phyloP scores from a whole-genome alignment of 2,329 filamentous ascomycete genomes.

The Lanzia echinophila region DNA sequence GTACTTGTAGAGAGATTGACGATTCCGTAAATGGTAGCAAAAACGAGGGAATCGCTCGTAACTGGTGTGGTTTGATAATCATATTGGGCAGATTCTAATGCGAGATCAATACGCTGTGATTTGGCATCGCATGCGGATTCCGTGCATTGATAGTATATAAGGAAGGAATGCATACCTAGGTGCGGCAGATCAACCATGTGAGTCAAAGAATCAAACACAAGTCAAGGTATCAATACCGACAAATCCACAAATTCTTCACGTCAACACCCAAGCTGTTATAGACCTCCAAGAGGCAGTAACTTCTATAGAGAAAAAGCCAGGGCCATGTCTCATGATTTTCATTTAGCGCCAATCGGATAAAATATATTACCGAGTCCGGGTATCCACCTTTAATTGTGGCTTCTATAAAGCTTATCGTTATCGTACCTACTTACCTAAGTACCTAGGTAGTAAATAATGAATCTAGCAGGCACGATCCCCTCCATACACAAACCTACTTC shows the following conservation, averaged over 20 bases:
- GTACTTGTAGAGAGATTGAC: conserved; percentile 24
- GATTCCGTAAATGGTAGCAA: conserved; percentile 28
- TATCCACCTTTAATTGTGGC: too few species aligned
- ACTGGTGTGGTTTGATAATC: conserved; percentile 22
- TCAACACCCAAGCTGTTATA: neutral
- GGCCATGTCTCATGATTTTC: too few species aligned
- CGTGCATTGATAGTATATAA: neutral
- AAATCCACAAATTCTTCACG: neutral
- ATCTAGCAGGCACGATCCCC: too few species aligned
- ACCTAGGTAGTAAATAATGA: neutral
- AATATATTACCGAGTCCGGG: too few species aligned
- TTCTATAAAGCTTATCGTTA: conserved; percentile 1
- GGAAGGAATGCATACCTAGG: neutral
- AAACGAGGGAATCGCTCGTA: conserved; percentile 28
- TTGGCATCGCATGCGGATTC: neutral
- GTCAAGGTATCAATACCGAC: neutral
- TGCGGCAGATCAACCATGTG: neutral
- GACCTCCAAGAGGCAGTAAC: neutral
- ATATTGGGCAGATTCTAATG: conserved; percentile 18
- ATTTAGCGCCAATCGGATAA: too few species aligned
- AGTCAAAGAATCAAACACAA: neutral
- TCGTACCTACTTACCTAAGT: neutral
- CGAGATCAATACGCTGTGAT: conserved; percentile 3
- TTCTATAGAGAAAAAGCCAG: neutral
- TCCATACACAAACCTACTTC: too few species aligned